Conservation (phyloP, 2,329 filamentous ascomycete species). For the Talaromyces albobiverticillius region DNA sequence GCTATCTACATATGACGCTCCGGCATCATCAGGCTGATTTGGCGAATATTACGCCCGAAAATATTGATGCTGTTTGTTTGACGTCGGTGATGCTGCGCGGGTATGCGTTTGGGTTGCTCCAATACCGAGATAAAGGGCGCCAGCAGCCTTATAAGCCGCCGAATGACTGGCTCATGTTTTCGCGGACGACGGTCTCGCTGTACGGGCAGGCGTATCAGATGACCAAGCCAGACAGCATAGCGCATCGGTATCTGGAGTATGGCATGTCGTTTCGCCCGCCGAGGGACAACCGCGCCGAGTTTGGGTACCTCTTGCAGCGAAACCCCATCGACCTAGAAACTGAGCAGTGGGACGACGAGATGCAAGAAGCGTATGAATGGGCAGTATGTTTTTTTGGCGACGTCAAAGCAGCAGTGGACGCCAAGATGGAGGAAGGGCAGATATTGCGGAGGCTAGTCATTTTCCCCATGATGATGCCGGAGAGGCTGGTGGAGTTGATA, state of each 20-base stretch:
- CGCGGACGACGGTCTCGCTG: background rate
- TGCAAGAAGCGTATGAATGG: background rate
- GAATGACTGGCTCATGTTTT: background rate
- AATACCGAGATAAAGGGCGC: background rate
- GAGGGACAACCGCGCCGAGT: background rate
- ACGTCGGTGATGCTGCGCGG: background rate
- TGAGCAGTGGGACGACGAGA: background rate
- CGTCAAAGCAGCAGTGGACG: background rate
- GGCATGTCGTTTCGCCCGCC: background rate
- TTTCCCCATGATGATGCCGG: background rate
- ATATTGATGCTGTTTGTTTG: background rate
- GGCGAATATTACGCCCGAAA: background rate
- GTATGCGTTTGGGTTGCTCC: background rate
- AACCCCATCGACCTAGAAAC: background rate
- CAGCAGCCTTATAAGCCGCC: background rate
- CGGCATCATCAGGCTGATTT: background rate
- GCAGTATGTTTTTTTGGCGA: background rate
- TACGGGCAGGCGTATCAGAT: background rate
- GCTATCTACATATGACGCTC: background rate
- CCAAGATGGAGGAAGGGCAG: background rate
- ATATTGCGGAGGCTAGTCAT: background rate
- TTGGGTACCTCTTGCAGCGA: background rate
- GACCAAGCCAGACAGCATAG: background rate
- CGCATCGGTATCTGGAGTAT: background rate
- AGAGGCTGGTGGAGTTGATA: background rate